phyloP scores from a whole-genome alignment of 768 basidiomycete species.

The Trametes coccinea region DNA sequence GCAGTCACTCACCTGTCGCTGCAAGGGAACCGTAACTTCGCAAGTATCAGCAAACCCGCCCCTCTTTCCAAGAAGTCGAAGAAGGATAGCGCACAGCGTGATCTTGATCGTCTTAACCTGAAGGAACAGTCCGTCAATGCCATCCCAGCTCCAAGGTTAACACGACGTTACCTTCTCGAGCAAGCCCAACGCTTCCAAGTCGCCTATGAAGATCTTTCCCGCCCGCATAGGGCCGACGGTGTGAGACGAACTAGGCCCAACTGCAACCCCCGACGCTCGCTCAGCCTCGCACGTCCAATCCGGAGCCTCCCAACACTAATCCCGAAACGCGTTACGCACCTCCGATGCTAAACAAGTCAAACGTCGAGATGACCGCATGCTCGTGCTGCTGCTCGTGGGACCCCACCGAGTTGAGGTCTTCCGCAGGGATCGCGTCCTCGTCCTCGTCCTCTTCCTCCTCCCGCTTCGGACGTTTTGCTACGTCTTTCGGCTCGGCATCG shows the following conservation, averaged over 20 bases:
- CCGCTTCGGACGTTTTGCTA: neutral
- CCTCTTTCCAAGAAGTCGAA: neutral
- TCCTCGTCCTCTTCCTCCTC: conserved; percentile 12
- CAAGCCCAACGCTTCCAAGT: conserved; percentile 65
- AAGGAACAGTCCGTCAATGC: conserved; percentile 1
- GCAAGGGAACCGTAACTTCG: conserved; percentile 87
- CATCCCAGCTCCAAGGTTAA: neutral
- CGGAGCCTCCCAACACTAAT: neutral
- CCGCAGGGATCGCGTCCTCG: conserved; percentile 21
- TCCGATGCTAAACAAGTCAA: conserved; percentile 91
- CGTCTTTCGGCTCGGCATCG: neutral
- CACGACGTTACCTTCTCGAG: conserved; percentile 59
- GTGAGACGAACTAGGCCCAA: conserved; percentile 63
- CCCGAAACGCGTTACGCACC: conserved; percentile 44
- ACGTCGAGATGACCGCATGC: conserved; percentile 91
- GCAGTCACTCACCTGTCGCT: conserved; percentile 67
- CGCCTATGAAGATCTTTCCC: conserved; percentile 82
- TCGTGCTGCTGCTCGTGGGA: conserved; percentile 38
- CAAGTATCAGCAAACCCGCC: neutral
- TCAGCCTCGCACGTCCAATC: neutral
- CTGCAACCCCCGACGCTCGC: conserved; percentile 28
- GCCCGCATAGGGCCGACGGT: conserved; percentile 90
- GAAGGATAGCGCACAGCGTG: conserved; percentile 56
- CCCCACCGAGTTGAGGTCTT: conserved; percentile 17
- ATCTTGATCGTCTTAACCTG: conserved; percentile 84